phyloP scores from a whole-genome alignment of 1,284 basidiomycete genomes.

The Mycocalia duriaeana region DNA sequence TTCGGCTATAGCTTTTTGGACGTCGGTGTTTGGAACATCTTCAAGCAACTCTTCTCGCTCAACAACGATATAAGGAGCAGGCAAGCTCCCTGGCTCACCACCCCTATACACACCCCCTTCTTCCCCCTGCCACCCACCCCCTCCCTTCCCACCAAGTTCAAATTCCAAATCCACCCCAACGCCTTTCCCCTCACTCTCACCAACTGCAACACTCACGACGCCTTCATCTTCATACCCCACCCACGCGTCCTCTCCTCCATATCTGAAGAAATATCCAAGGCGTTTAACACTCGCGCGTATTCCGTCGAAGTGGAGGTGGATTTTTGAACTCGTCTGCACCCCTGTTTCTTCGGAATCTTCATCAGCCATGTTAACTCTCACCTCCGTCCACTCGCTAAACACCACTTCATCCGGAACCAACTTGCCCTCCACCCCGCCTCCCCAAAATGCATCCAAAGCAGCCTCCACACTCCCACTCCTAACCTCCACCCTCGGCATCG shows the following conservation, averaged over 20 bases:
- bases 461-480: slow-evolving; percentile 29
- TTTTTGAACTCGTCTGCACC: slow-evolving; percentile 26
- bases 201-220: slow-evolving; percentile 36
- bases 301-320: slow-evolving; percentile 38
- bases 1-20: slow-evolving; percentile 2
- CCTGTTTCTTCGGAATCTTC: slow-evolving; percentile 6
- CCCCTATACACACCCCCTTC: slow-evolving; percentile 7
- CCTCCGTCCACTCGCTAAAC: slow-evolving; percentile 39
- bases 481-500: slow-evolving; percentile 42
- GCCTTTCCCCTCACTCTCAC: slow-evolving; percentile 16
- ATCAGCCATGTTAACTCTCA: slow-evolving; percentile 31
- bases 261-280: slow-evolving; percentile 41
- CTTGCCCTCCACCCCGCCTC: slow-evolving; percentile 14
- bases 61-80: slow-evolving; percentile 8
- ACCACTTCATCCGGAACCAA: slow-evolving; percentile 39
- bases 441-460: slow-evolving; percentile 33
- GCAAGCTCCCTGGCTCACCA: slow-evolving; percentile 3
- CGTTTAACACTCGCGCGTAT: slow-evolving; percentile 35
- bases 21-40: slow-evolving; percentile 9
- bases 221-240: slow-evolving; percentile 44
- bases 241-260: slow-evolving; percentile 23
- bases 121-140: slow-evolving; percentile 8
- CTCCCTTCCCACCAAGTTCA: slow-evolving; percentile 20
- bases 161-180: slow-evolving; percentile 35
- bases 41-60: neutral